phyloP scores from a whole-genome alignment of 805 yeast species.

The Wickerhamomyces chambardii region DNA sequence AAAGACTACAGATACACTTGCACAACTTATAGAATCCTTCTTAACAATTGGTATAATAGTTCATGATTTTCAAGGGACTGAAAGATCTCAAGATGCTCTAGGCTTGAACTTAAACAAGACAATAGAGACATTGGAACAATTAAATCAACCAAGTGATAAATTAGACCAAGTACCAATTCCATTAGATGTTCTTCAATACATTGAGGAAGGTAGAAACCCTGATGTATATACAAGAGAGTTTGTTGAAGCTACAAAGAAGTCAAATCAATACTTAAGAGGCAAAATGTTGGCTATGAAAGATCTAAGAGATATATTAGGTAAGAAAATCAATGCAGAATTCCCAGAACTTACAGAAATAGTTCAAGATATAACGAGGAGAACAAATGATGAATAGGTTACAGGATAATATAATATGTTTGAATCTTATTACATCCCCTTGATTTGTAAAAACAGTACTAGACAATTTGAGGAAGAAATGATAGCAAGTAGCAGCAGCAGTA shows the following conservation, averaged over 20 bases:
- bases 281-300: slow-evolving; percentile 62
- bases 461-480: no score
- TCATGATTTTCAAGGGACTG: slow-evolving; percentile 89
- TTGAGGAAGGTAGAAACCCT: slow-evolving; percentile 95
- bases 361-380: slow-evolving; percentile 42
- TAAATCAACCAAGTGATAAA: slow-evolving; percentile 20
- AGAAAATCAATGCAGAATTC: slow-evolving; percentile 63
- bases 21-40: slow-evolving; percentile 64
- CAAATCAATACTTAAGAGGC: slow-evolving; percentile 83
- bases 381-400: slow-evolving; percentile 21
- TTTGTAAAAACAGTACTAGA: no score
- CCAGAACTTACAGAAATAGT: slow-evolving; percentile 63
- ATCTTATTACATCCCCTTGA: no score
- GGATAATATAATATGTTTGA: no score
- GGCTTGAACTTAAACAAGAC: slow-evolving; percentile 29
- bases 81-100: slow-evolving; percentile 57
- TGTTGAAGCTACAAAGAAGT: slow-evolving; percentile 85
- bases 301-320: slow-evolving; percentile 58
- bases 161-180: slow-evolving; percentile 48
- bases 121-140: slow-evolving; percentile 26
- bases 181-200: slow-evolving; percentile 78
- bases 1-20: slow-evolving; percentile 23
- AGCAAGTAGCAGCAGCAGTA: no score
- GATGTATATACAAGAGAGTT: slow-evolving; percentile 96
- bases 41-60: slow-evolving; percentile 87